A percentile compares a stretch with the other conserved stretches of the same genome.
These are phyloP conservation scores for Fusarium devonianum DNA, from an alignment of 2,329 filamentous ascomycete species.

Conservation along the genomic window DNA sequence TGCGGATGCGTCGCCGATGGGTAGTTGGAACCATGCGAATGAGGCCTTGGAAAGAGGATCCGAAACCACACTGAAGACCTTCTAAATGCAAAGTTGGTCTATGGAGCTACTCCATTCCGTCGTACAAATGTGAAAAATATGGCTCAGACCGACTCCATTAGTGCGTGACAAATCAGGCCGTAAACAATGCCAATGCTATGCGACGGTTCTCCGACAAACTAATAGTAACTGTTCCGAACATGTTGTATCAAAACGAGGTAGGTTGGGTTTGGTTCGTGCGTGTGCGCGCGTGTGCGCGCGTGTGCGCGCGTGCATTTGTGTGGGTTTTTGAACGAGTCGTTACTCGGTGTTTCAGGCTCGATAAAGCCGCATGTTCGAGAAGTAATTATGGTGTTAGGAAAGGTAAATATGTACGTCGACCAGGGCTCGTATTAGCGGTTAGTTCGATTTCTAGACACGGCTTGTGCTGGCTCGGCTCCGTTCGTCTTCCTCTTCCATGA, in stretches of 20 bases:
- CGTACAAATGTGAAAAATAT: constrained; percentile 24
- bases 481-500: constrained; percentile 86
- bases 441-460: constrained; percentile 48
- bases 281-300: too few species aligned
- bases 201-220: constrained; percentile 23
- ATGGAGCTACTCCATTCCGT: constrained; percentile 31
- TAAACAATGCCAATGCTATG: constrained; percentile 29
- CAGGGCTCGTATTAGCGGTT: constrained; percentile 12
- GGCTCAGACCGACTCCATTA: constrained; percentile 20
- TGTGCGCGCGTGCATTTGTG: too few species aligned
- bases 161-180: constrained; percentile 22
- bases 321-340: constrained; percentile 8
- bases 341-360: constrained; percentile 7
- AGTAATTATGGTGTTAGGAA: constrained; percentile 22
- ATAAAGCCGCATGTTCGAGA: constrained; percentile 10
- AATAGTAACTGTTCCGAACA: constrained; percentile 17
- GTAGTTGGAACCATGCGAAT: constrained; percentile 7
- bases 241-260: constrained; percentile 7
- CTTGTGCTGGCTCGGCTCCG: constrained; percentile 76
- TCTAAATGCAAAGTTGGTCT: constrained; percentile 39
- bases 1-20: constrained; percentile 3
- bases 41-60: constrained; percentile 10
- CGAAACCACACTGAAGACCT: constrained; percentile 26
- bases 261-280: too few species aligned
- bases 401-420: constrained; percentile 28